Evolutionary conservation across 352 stramenopile genomes (phyloP).

Genomic region (Phytopythium litorale): DNA sequence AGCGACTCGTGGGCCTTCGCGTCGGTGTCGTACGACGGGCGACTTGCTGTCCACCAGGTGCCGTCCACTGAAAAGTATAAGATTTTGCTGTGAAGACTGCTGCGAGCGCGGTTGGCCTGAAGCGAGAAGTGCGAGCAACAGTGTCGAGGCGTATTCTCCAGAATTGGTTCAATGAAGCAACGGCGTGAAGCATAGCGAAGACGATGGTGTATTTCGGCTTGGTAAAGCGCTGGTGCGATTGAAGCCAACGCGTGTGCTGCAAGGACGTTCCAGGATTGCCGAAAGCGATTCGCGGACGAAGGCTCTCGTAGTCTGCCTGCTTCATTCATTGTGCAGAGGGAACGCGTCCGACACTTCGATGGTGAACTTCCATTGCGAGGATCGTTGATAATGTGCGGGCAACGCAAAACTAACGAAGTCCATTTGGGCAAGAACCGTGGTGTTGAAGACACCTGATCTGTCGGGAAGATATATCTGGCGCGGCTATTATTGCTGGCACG

Average conservation of each 20-base stretch:
- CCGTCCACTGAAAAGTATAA: conserved; percentile 99
- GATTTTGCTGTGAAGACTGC: conserved; percentile 90
- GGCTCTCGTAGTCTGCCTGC: background rate
- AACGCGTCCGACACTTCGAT: too few species aligned
- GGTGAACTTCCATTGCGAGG: too few species aligned
- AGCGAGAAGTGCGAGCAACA: background rate
- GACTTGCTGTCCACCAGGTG: conserved; percentile 94
- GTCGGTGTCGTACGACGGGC: conserved; percentile 94
- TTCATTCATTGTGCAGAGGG: background rate
- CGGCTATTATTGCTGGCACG: conserved; percentile 1
- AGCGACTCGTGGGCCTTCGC: conserved; percentile 96
- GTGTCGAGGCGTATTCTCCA: background rate
- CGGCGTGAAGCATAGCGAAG: background rate
- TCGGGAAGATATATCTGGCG: background rate
- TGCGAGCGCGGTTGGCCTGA: background rate
- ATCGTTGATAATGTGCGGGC: too few species aligned
- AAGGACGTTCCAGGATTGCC: background rate
- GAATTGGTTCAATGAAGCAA: background rate
- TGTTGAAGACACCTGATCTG: background rate
- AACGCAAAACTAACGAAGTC: too few species aligned
- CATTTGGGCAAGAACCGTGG: too few species aligned
- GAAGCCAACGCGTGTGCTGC: too few species aligned
- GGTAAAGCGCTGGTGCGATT: too few species aligned
- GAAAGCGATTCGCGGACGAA: background rate
- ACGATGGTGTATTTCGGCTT: background rate